Evolutionary conservation across 2,329 filamentous ascomycete species (phyloP), one percentile per base, ranked within the genome.

Genomic region (Pestalotiopsis fici): DNA sequence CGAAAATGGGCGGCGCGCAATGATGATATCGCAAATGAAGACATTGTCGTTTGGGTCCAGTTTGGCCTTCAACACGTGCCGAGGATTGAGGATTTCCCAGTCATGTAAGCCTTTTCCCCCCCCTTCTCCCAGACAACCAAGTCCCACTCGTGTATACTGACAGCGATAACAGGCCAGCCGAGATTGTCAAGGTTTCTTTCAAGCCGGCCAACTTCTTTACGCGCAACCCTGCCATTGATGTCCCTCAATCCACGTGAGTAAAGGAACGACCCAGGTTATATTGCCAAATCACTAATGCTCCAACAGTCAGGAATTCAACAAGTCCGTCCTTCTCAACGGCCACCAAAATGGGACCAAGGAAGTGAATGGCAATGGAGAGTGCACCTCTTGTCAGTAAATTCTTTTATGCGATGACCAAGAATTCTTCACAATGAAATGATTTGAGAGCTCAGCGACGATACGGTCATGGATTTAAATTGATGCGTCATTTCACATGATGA

Each of bases 181-280:
- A 65, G 54, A 65, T 23, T n/a, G 54, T 66, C n/a, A 66, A 54
- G 12, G 64, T 61, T 13, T 28, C 57, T 15, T 61, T 66, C 25
- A 61, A 66, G 57, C 57, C 64, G 13, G 64, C 43, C 23, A 61
- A 61, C 37, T 66, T 61, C 28, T 66, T 66, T 18, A 66, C 64
- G n/a, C 35, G 57, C 18, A 66, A 66, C 27, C 64, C 64, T 9
- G 64, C 64, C 18, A 59, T 66, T 9, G 64, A 66, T 31, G 64
- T 66, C 4, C 64, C 64, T 15, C 64, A 56, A 23, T 64, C 61
- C 1, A 64, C 61, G 61, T 64, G 55, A 64, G 61, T 54, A 6
- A 13, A 7, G n/a, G 4, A 13, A 4, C n/a, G 9, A 39, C 9
- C 11, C 13, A 9, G 7, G 7, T 3, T 7, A 23, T 2, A 23